A percentile compares a stretch with the other conserved stretches of the same genome.
Conservation (phyloP, 1,284 basidiomycete genomes). For the Sporisorium sorghi region DNA sequence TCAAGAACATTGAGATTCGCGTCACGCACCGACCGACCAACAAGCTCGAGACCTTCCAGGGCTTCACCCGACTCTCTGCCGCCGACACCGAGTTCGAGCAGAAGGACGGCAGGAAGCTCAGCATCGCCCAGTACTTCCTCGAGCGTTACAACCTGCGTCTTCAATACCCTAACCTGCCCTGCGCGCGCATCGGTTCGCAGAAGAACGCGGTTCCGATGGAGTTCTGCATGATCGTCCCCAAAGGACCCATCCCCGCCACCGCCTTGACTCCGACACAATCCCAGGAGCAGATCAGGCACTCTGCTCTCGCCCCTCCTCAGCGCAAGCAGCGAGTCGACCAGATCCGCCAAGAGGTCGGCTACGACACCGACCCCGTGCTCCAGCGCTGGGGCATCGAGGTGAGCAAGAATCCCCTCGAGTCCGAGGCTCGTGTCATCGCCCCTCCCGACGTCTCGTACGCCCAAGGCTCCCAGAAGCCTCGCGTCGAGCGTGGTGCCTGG, state of each 20-base stretch:
- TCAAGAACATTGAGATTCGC: constrained; percentile 43
- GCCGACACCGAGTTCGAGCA: constrained; percentile 33
- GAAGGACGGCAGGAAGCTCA: constrained; percentile 32
- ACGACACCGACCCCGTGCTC: constrained; percentile 42
- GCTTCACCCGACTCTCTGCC: constrained; percentile 45
- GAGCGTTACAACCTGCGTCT: constrained; percentile 51
- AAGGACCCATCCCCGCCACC: constrained; percentile 45
- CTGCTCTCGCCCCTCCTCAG: constrained; percentile 31
- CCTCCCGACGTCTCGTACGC: constrained; percentile 63
- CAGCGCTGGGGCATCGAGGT: constrained; percentile 71
- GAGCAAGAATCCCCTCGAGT: constrained; percentile 60
- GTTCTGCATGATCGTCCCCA: constrained; percentile 39
- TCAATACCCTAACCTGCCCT: constrained; percentile 43
- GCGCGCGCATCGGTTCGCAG: constrained; percentile 40
- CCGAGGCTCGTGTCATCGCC: constrained; percentile 68
- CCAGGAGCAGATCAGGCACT: constrained; percentile 45
- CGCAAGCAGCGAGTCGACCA: constrained; percentile 41
- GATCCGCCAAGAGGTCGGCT: constrained; percentile 46
- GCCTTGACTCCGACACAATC: constrained; percentile 41
- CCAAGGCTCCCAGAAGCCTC: constrained; percentile 63
- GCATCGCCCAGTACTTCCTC: constrained; percentile 42
- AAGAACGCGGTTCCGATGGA: constrained; percentile 52
- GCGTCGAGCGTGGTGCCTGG: constrained; percentile 63
- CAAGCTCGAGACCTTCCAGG: constrained; percentile 52
- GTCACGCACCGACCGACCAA: constrained; percentile 49